Evolutionary conservation across 176 grass and related monocot species (phyloP), one percentile per base, ranked within the genome.

Genomic region (Oryza punctata): DNA sequence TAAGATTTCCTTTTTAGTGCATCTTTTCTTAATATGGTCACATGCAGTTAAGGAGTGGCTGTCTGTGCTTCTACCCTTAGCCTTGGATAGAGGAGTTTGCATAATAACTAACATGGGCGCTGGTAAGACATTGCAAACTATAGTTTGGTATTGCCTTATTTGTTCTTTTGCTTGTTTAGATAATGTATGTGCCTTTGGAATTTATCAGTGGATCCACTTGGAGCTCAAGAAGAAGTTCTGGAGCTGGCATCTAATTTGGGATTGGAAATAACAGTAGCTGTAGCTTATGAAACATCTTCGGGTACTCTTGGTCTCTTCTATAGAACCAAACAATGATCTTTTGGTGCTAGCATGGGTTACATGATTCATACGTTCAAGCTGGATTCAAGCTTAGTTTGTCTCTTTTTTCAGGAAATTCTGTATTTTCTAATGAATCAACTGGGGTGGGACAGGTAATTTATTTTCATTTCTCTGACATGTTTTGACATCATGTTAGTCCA

Each of bases 81-180:
- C 93, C 74, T 85, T 98, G 37, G 67, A 91, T 63, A 88, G 77
- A 82, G 88, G 85, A 90, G 87, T 95, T 83, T 88, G 91, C 81
- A 86, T 98, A 67, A 90, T 98, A 78, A 98, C 93, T 64, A 98
- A 98, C 69, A 95, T 98, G 93, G 96, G 96, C 47, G 93, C 91
- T 88, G 87, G 93, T 98, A 93, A 83, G 81, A 15, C 14, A 79
- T 77, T 73, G 21, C 63, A 70, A 70, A 69, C 54, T 89, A 19
- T 45, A 40, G 38, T 67, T 76, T 40, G 72, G 63, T 26, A 85
- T 76, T 79, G 47, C 23, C 61, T 79, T 35, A 68, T n/a, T 61
- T 82, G 16, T 50, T 65, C 40, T 5, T 74, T 83, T 54, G 38
- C 72, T 77, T 37, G 77, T 78, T 68, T 86, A 57, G 9, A 29